Percentiles rank a stretch among this genome's conserved stretches.
Evolutionary conservation across 768 basidiomycete species (phyloP).

Genomic region (Lepiota subincarnata): DNA sequence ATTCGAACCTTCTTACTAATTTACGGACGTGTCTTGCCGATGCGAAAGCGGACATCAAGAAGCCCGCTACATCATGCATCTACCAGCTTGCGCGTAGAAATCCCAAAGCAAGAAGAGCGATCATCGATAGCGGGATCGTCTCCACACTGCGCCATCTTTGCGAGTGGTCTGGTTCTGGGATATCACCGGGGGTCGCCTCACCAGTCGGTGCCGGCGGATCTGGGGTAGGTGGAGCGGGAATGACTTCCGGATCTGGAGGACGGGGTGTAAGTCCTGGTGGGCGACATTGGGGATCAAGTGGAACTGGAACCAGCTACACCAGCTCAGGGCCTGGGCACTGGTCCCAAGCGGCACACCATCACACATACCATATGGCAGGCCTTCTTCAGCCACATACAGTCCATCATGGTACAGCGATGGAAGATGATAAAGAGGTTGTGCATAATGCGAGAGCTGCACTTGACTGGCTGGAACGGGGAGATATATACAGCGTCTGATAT

Average conservation of each 20-base stretch:
- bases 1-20: conserved; percentile 47
- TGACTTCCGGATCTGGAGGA: conserved; percentile 10
- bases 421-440: conserved; percentile 60
- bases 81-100: conserved; percentile 47
- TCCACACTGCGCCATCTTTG: conserved; percentile 36
- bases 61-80: conserved; percentile 59
- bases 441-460: conserved; percentile 40
- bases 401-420: conserved; percentile 37
- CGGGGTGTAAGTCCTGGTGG: conserved; percentile 26
- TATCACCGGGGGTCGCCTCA: conserved; percentile 6
- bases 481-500: background rate
- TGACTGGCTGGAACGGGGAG: conserved; percentile 17
- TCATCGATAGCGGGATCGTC: conserved; percentile 37
- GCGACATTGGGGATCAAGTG: conserved; percentile 3
- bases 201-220: conserved; percentile 13
- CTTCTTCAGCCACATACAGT: conserved; percentile 11
- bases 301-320: conserved; percentile 3
- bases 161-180: conserved; percentile 31
- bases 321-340: background rate
- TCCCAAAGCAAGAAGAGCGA: conserved; percentile 28
- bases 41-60: conserved; percentile 50
- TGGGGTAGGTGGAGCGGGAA: conserved; percentile 10
- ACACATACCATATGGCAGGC: conserved; percentile 1
- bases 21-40: conserved; percentile 60
- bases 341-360: conserved; percentile 4